phyloP scores from a whole-genome alignment of 305 asterid species.

The Fraxinus ornus region DNA sequence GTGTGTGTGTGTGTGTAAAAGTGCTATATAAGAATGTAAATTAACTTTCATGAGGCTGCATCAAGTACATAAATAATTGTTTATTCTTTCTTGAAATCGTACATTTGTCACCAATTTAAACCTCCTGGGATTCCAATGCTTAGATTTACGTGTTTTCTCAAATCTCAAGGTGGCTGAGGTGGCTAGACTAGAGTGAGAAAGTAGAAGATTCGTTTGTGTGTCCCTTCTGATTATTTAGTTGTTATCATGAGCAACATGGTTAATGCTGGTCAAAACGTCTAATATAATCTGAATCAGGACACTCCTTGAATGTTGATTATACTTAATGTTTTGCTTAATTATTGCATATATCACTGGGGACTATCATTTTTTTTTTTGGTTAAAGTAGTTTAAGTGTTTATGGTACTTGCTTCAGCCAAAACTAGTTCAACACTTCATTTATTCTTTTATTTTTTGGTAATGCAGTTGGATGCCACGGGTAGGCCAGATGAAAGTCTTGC shows the following conservation, averaged over 20 bases:
- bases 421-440: neutral
- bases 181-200: constrained; percentile 3
- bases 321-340: neutral
- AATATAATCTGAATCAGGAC: constrained; percentile 9
- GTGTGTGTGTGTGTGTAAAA: neutral
- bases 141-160: neutral
- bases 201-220: neutral
- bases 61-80: neutral
- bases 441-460: constrained; percentile 29
- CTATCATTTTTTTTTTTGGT: constrained; percentile 5
- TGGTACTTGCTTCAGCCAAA: constrained; percentile 18
- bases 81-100: neutral
- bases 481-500: constrained; percentile 97
- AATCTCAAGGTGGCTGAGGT: constrained; percentile 21
- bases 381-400: neutral
- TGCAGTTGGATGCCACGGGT: constrained; percentile 95
- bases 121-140: neutral
- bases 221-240: neutral
- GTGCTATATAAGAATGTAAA: neutral
- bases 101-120: neutral
- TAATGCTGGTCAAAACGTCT: constrained; percentile 5
- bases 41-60: neutral
- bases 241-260: constrained; percentile 1
- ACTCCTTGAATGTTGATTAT: neutral
- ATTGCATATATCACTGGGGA: neutral